phyloP scores from a whole-genome alignment of 129 eudicot species.

The Scalesia atractyloides region DNA sequence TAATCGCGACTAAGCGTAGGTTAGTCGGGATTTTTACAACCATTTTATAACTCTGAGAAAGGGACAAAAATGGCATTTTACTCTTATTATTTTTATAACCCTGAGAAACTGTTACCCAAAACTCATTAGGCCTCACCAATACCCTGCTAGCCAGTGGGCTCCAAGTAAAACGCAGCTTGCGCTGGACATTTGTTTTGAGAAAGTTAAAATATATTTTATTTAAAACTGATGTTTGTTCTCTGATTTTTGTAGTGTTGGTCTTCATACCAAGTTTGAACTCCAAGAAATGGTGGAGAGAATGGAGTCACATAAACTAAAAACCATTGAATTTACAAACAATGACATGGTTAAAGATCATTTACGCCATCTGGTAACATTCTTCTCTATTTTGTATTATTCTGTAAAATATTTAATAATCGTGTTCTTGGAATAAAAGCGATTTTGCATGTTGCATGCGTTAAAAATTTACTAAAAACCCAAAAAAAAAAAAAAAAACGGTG shows the following conservation, averaged over 20 bases:
- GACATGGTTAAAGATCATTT: conserved; percentile 94
- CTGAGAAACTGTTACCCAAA: too few species aligned
- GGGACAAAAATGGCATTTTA: too few species aligned
- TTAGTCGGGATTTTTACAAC: too few species aligned
- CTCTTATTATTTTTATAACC: too few species aligned
- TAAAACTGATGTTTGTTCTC: background rate
- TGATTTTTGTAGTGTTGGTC: conserved; percentile 77
- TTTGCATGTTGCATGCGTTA: conserved; percentile 41
- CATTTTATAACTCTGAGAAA: too few species aligned
- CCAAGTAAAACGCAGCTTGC: too few species aligned
- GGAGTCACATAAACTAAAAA: conserved; percentile 68
- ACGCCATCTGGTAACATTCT: conserved; percentile 72
- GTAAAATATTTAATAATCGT: conserved; percentile 42
- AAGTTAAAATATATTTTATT: background rate
- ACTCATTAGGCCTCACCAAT: too few species aligned
- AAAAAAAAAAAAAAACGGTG: too few species aligned
- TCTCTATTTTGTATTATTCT: background rate
- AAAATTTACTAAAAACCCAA: background rate
- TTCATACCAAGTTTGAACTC: conserved; percentile 77
- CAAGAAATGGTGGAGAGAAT: conserved; percentile 72
- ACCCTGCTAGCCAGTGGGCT: too few species aligned
- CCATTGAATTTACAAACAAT: conserved; percentile 74
- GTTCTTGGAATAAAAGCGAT: conserved; percentile 44
- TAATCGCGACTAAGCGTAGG: too few species aligned
- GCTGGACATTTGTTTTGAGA: background rate